Evolutionary conservation across 495 filamentous ascomycete genomes (phyloP).

Genomic region (Rostrohypoxylon terebratum): DNA sequence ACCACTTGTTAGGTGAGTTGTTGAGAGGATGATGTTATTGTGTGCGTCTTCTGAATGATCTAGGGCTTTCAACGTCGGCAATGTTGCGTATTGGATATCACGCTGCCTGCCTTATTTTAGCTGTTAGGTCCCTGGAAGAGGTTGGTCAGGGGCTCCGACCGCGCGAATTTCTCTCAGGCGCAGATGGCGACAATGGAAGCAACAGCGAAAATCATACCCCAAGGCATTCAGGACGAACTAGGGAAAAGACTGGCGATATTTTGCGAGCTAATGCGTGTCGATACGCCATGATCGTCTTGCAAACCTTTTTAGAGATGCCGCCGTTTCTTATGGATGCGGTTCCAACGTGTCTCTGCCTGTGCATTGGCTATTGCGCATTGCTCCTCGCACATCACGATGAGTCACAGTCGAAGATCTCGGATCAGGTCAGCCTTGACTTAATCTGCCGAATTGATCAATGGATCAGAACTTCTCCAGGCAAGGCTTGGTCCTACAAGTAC

Average conservation of each 20-base stretch:
- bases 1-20: slow-evolving; percentile 42
- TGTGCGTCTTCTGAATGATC: slow-evolving; percentile 18
- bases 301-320: slow-evolving; percentile 49
- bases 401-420: slow-evolving; percentile 43
- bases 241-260: slow-evolving; percentile 13
- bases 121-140: slow-evolving; percentile 44
- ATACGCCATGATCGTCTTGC: slow-evolving; percentile 43
- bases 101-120: slow-evolving; percentile 46
- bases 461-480: slow-evolving; percentile 46
- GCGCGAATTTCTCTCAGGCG: slow-evolving; percentile 34
- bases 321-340: slow-evolving; percentile 43
- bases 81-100: slow-evolving; percentile 49
- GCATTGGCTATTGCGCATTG: slow-evolving; percentile 48
- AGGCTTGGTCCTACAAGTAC: slow-evolving; percentile 48
- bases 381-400: slow-evolving; percentile 47
- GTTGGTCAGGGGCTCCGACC: slow-evolving; percentile 44
- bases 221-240: slow-evolving; percentile 1
- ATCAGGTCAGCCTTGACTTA: slow-evolving; percentile 40
- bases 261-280: slow-evolving; percentile 43
- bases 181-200: slow-evolving; percentile 31
- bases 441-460: slow-evolving; percentile 45
- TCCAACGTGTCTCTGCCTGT: slow-evolving; percentile 43
- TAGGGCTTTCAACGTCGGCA: slow-evolving; percentile 45
- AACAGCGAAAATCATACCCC: slow-evolving; percentile 22
- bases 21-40: background rate